phyloP scores from a whole-genome alignment of 2,329 filamentous ascomycete genomes.

The Cyphellophora europaea region DNA sequence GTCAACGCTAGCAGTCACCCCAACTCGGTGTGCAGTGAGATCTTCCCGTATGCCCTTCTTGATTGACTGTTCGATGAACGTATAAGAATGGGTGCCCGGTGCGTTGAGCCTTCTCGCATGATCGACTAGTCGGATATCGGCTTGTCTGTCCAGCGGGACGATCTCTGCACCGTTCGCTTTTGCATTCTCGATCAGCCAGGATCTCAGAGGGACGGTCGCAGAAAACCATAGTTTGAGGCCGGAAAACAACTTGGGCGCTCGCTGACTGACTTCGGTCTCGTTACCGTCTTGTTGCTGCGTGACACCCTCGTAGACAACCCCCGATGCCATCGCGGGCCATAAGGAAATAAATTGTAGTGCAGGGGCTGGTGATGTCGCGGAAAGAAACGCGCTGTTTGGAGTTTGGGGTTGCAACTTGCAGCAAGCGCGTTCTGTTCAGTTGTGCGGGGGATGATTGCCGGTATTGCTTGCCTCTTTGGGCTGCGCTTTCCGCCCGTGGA shows the following conservation, averaged over 20 bases:
- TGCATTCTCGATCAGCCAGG: slow-evolving; percentile 25
- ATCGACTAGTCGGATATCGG: slow-evolving; percentile 51
- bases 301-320: slow-evolving; percentile 11
- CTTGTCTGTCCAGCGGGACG: slow-evolving; percentile 43
- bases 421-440: too few species aligned
- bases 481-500: too few species aligned
- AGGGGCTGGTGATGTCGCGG: too few species aligned
- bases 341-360: too few species aligned
- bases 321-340: slow-evolving; percentile 4
- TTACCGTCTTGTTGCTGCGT: slow-evolving; percentile 10
- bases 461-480: too few species aligned
- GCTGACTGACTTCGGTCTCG: neutral
- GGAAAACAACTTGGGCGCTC: slow-evolving; percentile 35
- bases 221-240: slow-evolving; percentile 50
- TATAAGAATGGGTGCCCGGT: slow-evolving; percentile 46
- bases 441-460: too few species aligned
- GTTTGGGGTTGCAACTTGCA: too few species aligned
- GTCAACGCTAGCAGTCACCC: slow-evolving; percentile 27
- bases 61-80: slow-evolving; percentile 48
- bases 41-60: slow-evolving; percentile 38
- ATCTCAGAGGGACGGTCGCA: slow-evolving; percentile 42
- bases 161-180: slow-evolving; percentile 46
- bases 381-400: too few species aligned
- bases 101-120: slow-evolving; percentile 41
- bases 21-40: slow-evolving; percentile 37